A percentile compares a stretch with the other conserved stretches of the same genome.
phyloP scores from a whole-genome alignment of 495 filamentous ascomycete species.

The Penicillium macrosclerotiorum region DNA sequence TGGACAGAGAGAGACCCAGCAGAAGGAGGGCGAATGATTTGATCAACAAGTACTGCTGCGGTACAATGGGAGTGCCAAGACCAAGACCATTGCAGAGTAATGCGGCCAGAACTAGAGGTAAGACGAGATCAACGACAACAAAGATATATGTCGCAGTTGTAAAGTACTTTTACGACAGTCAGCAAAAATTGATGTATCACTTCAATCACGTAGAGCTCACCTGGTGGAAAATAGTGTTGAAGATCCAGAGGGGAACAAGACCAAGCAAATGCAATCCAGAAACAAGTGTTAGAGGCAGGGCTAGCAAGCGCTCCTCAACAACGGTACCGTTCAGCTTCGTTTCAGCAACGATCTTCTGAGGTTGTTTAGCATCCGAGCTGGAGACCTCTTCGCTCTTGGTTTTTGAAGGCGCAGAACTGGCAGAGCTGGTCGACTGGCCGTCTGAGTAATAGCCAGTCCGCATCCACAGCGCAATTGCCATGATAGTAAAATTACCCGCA shows the following conservation, averaged over 20 bases:
- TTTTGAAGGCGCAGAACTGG: constrained; percentile 11
- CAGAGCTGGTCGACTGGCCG: constrained; percentile 6
- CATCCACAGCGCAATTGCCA: constrained; percentile 89
- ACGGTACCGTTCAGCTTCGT: constrained; percentile 18
- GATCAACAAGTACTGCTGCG: constrained; percentile 71
- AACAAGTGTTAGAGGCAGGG: constrained; percentile 74
- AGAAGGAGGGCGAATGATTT: constrained; percentile 90
- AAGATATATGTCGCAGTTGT: constrained; percentile 50
- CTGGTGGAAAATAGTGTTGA: constrained; percentile 68
- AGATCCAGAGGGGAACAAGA: constrained; percentile 80
- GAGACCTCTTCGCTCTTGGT: constrained; percentile 23
- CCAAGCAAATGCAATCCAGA: constrained; percentile 70
- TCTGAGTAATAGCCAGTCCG: constrained; percentile 63
- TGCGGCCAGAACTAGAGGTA: constrained; percentile 53
- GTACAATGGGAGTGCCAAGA: constrained; percentile 48
- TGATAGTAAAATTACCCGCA: constrained; percentile 91
- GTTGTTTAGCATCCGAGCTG: constrained; percentile 17
- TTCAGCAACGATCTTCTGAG: constrained; percentile 16
- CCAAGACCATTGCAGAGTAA: constrained; percentile 52
- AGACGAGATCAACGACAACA: constrained; percentile 54
- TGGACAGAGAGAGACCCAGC: constrained; percentile 85
- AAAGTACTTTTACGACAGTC: constrained; percentile 47
- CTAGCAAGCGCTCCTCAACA: constrained; percentile 67
- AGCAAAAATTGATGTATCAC: constrained; percentile 17
- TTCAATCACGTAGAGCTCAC: constrained; percentile 47